phyloP scores from a whole-genome alignment of 257 asterid genomes.

The Solanum tarijense region DNA sequence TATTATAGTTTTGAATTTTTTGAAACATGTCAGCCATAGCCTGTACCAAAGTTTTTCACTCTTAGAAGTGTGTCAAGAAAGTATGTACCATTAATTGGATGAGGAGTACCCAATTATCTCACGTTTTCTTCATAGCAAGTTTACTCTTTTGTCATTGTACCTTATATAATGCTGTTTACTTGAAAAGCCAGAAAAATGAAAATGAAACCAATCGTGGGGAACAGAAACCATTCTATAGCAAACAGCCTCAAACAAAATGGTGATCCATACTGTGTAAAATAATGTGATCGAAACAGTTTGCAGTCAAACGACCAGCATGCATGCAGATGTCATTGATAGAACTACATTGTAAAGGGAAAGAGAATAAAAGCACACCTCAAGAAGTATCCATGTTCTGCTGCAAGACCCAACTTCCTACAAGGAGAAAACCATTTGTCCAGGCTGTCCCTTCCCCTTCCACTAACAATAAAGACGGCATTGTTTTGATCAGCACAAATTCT shows the following conservation, averaged over 20 bases:
- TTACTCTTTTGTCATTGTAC: neutral
- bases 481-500: slow-evolving; percentile 45
- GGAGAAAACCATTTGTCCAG: slow-evolving; percentile 63
- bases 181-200: neutral
- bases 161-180: neutral
- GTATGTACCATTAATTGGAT: neutral
- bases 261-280: neutral
- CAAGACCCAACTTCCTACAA: slow-evolving; percentile 62
- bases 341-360: neutral
- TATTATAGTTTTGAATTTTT: neutral
- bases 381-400: slow-evolving; percentile 84
- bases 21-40: neutral
- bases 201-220: neutral
- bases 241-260: neutral
- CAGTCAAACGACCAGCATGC: neutral
- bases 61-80: neutral
- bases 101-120: neutral
- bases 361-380: slow-evolving; percentile 34
- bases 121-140: neutral
- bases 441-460: slow-evolving; percentile 76
- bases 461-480: slow-evolving; percentile 57
- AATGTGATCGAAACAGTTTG: neutral
- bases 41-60: neutral
- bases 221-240: neutral
- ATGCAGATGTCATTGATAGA: neutral